Conservation (phyloP, 805 yeast species). For the Saccharomycopsis schoenii region DNA sequence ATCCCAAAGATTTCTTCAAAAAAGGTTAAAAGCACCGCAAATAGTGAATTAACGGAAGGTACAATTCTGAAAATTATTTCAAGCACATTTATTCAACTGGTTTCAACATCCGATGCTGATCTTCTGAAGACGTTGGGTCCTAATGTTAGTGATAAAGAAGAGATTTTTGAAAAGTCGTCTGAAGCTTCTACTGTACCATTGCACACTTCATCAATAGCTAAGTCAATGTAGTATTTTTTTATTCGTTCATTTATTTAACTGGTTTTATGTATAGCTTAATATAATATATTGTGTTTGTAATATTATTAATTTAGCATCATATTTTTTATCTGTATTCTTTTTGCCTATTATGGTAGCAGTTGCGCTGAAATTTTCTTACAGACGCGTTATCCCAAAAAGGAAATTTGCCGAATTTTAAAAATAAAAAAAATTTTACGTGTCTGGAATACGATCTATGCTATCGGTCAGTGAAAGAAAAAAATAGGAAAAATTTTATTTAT, state of each 20-base stretch:
- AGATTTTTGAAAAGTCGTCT: neutral
- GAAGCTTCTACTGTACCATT: neutral
- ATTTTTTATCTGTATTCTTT: neutral
- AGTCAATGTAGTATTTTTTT: neutral
- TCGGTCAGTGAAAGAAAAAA: neutral
- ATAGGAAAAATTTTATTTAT: neutral
- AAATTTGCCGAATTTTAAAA: neutral
- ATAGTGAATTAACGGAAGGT: neutral
- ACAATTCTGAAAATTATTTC: neutral
- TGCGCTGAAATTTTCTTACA: neutral
- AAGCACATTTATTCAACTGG: no score
- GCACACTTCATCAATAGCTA: neutral
- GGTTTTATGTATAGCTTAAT: neutral
- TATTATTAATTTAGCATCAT: neutral
- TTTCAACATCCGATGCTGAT: neutral
- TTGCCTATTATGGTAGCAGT: neutral
- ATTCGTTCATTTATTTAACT: neutral
- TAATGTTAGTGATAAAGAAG: neutral
- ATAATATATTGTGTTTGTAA: neutral
- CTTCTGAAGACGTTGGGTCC: neutral
- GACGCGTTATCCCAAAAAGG: conserved; percentile 1
- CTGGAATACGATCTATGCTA: neutral
- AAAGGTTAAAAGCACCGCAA: neutral
- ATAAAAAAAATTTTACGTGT: neutral
- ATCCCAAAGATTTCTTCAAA: neutral